Conservation (phyloP, 305 asterid genomes). For the Euphrasia arctica region DNA sequence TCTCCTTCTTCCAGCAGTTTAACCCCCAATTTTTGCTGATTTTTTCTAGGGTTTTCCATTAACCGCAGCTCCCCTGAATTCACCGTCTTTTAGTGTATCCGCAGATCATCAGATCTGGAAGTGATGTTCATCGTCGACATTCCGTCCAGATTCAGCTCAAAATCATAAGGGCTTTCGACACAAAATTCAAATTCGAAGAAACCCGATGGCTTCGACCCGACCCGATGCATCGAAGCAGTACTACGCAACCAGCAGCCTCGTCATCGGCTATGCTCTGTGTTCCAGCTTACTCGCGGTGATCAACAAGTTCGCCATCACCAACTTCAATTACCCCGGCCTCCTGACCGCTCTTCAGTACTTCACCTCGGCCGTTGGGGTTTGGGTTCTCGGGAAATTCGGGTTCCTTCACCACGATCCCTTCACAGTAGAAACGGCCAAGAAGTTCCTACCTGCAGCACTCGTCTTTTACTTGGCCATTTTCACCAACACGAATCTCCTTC, state of each 20-base stretch:
- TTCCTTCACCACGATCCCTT: conserved; percentile 81
- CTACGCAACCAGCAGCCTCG: conserved; percentile 75
- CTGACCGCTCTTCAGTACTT: conserved; percentile 91
- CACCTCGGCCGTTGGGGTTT: conserved; percentile 85
- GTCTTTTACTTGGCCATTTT: conserved; percentile 87
- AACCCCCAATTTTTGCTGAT: neutral
- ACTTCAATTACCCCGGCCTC: conserved; percentile 88
- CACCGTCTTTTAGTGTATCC: too few relatives aligned
- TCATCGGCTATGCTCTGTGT: conserved; percentile 84
- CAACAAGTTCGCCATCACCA: conserved; percentile 88
- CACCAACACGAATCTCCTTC: conserved; percentile 84
- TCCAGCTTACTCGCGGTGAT: conserved; percentile 92
- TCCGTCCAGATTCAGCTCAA: neutral
- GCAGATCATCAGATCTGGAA: neutral
- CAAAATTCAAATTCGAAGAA: neutral
- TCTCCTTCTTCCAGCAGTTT: too few relatives aligned
- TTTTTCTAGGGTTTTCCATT: neutral
- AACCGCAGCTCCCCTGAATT: neutral
- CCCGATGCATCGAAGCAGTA: conserved; percentile 58
- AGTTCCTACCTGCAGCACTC: conserved; percentile 87
- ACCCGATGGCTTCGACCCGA: conserved; percentile 48
- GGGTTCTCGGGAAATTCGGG: conserved; percentile 75
- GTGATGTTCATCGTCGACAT: neutral
- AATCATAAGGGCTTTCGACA: neutral
- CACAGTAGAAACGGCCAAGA: conserved; percentile 67